These are phyloP conservation scores for Eucalyptus viminalis DNA, from an alignment of 345 rosid genomes.

Conservation along the genomic window DNA sequence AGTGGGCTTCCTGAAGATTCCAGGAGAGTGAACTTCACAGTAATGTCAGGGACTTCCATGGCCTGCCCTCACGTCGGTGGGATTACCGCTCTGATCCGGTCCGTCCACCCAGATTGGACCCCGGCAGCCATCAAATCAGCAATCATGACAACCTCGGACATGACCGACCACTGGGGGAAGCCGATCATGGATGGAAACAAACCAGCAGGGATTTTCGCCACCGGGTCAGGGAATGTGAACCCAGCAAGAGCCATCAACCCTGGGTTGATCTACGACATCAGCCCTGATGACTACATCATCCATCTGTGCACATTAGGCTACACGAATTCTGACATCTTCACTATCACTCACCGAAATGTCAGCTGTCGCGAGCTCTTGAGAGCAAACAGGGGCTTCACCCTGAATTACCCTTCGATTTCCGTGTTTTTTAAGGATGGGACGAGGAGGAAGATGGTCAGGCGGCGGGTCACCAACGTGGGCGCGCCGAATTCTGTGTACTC, in stretches of 20 bases:
- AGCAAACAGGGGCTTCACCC: conserved; percentile 52
- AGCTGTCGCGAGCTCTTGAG: conserved; percentile 31
- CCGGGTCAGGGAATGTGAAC: conserved; percentile 88
- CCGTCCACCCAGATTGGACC: conserved; percentile 69
- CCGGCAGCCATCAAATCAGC: conserved; percentile 90
- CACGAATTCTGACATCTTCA: conserved; percentile 45
- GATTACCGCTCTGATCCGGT: conserved; percentile 55
- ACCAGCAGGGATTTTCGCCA: conserved; percentile 47
- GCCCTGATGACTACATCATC: conserved; percentile 57
- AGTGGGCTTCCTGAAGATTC: conserved; percentile 66
- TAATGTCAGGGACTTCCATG: conserved; percentile 98
- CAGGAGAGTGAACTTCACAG: conserved; percentile 82
- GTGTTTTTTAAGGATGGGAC: conserved; percentile 45
- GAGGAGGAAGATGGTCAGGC: conserved; percentile 34
- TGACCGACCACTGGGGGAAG: conserved; percentile 48
- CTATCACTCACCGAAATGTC: conserved; percentile 63
- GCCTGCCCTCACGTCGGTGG: conserved; percentile 95
- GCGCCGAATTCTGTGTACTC: conserved; percentile 54
- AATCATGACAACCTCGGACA: conserved; percentile 79
- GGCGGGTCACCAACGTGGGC: conserved; percentile 72
- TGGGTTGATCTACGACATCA: conserved; percentile 69
- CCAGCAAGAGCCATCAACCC: conserved; percentile 69
- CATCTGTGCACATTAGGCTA: conserved; percentile 73
- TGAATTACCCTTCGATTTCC: conserved; percentile 84
- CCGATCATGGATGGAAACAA: conserved; percentile 62